These are phyloP conservation scores for Pichia sp. DNA, from an alignment of 1,139 yeast genomes.

Conservation along the genomic window DNA sequence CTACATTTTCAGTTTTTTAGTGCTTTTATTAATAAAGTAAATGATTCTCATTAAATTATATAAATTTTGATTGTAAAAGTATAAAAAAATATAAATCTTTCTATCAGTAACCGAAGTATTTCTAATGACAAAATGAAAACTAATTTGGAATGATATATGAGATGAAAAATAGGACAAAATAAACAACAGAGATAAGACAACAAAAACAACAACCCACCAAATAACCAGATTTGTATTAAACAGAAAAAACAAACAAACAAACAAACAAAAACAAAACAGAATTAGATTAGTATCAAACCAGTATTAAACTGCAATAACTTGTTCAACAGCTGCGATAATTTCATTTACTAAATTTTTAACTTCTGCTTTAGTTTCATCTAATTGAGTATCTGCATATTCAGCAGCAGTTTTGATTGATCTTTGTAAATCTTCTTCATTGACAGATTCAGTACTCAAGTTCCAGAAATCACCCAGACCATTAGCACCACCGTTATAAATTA, in stretches of 20 bases:
- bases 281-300: neutral
- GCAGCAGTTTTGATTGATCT: slow-evolving; percentile 18
- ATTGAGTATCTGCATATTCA: slow-evolving; percentile 16
- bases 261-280: neutral
- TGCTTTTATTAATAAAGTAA: no score
- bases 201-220: neutral
- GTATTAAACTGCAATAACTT: slow-evolving; percentile 3
- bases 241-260: no score
- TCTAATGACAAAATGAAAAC: neutral
- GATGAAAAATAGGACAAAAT: neutral
- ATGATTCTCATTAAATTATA: neutral
- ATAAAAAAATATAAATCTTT: neutral
- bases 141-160: neutral
- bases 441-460: slow-evolving; percentile 30
- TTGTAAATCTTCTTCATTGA: slow-evolving; percentile 15
- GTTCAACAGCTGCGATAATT: slow-evolving; percentile 11
- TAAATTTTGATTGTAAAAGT: neutral
- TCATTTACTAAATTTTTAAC: slow-evolving; percentile 21
- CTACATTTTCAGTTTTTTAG: neutral
- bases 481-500: slow-evolving; percentile 93
- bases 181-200: neutral
- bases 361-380: slow-evolving; percentile 18
- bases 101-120: neutral
- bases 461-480: slow-evolving; percentile 70
- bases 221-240: neutral